phyloP scores from a whole-genome alignment of 2,329 filamentous ascomycete genomes.

The Coniosporium tulheliwenetii region DNA sequence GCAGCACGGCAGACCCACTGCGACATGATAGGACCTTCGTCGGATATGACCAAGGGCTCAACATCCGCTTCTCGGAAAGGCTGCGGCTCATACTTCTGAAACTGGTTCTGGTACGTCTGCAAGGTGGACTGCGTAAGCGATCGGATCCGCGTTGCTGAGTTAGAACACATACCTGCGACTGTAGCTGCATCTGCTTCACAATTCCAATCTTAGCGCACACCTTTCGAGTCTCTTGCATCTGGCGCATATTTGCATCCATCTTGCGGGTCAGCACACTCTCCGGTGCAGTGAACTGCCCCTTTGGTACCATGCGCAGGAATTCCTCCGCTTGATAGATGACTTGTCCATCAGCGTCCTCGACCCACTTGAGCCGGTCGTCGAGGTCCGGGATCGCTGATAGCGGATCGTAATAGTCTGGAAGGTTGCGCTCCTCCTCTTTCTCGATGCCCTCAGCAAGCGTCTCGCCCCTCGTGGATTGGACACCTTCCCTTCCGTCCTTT shows the following conservation, averaged over 20 bases:
- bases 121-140: conserved; percentile 5
- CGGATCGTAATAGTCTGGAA: conserved; percentile 91
- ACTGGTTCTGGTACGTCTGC: conserved; percentile 93
- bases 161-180: conserved; percentile 57
- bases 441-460: conserved; percentile 93
- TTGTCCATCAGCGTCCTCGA: conserved; percentile 76
- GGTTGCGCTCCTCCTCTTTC: conserved; percentile 63
- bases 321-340: conserved; percentile 80
- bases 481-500: conserved; percentile 28
- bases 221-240: conserved; percentile 94
- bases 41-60: conserved; percentile 75
- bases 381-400: conserved; percentile 78
- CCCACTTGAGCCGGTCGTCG: conserved; percentile 63
- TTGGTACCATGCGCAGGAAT: conserved; percentile 61
- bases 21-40: conserved; percentile 77
- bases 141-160: neutral
- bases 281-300: conserved; percentile 60
- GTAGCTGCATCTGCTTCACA: conserved; percentile 98
- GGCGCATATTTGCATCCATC: conserved; percentile 79
- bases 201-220: conserved; percentile 92
- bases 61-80: conserved; percentile 79
- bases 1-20: conserved; percentile 68
- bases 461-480: conserved; percentile 42
- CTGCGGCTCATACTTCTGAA: conserved; percentile 86
- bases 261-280: conserved; percentile 59